phyloP scores from a whole-genome alignment of 2,329 filamentous ascomycete species.

The Leptosphaerulina australis region DNA sequence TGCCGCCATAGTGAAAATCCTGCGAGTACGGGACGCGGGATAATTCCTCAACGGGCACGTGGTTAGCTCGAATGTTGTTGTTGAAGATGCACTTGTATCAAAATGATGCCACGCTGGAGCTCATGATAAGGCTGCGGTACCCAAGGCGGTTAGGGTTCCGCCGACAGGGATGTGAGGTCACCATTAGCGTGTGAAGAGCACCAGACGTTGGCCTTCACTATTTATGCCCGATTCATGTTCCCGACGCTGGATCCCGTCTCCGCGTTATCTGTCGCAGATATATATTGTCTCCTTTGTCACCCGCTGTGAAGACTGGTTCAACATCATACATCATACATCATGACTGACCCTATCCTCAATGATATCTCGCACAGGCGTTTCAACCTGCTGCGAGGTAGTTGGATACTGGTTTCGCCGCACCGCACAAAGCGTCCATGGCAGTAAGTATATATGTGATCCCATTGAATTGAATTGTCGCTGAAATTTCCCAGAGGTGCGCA shows the following conservation, averaged over 20 bases:
- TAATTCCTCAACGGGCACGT: constrained; percentile 34
- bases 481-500: constrained; percentile 52
- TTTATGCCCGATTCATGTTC: constrained; percentile 31
- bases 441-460: no score
- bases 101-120: constrained; percentile 21
- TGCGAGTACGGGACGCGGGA: constrained; percentile 31
- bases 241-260: constrained; percentile 20
- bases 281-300: constrained; percentile 9
- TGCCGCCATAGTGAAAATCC: constrained; percentile 49
- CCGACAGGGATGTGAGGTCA: constrained; percentile 27
- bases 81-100: constrained; percentile 38
- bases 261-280: constrained; percentile 16
- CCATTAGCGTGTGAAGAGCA: constrained; percentile 23
- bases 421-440: constrained; percentile 98
- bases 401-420: constrained; percentile 94
- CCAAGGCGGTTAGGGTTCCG: constrained; percentile 32
- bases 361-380: constrained; percentile 93
- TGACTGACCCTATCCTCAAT: constrained; percentile 68
- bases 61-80: constrained; percentile 29
- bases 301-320: constrained; percentile 2
- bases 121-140: constrained; percentile 16
- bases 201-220: constrained; percentile 36
- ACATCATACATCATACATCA: constrained; percentile 26
- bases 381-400: constrained; percentile 87
- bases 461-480: constrained; percentile 8